Evolutionary conservation across 1,139 yeast species (phyloP), one percentile per base, ranked within the genome.

Genomic region (Ashbya aceris): DNA sequence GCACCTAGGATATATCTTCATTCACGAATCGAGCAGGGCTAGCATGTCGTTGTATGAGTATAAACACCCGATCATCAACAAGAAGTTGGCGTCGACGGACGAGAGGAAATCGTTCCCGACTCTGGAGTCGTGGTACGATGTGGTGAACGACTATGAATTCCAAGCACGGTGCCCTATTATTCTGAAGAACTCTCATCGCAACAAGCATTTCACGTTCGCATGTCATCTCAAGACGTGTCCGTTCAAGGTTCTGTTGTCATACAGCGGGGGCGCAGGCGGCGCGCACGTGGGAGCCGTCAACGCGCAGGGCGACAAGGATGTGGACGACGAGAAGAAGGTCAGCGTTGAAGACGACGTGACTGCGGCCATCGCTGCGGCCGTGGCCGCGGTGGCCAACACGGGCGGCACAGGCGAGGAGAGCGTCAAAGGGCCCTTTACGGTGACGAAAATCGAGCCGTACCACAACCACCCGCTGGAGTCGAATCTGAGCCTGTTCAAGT

Each of bases 151-250:
- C 40, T 60, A 60, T 37, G 65, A 60, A 45, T 60, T 56, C 40
- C 62, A 59, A 43, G 56, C 63, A 9, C 41, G 64, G 14, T 58
- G 62, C 36, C 65, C 65, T 2, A 57, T 60, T 27, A 60, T 60
- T 23, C 42, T 60, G 49, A 60, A 60, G 46, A 60, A 60, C 41
- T 60, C 64, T 8, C 65, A 60, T 40, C 51, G 57, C 35, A 58
- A 56, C 44, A 60, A 56, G 43, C 64, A 60, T 47, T 60, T 58
- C 47, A 60, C 65, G 36, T 60, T 57, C 46, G 63, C 64, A 33
- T 60, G 65, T 41, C 62, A 59, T 45, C 40, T 58, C 40, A 59
- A 58, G 42, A 49, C 51, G 40, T 60, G 65, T 42, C 60, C 60
- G 7, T 60, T 60, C 41, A 59, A 57, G 41, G 55, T 60, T 13